Conservation (phyloP, 176 grass and related monocot genomes). For the Chloris gayana region DNA sequence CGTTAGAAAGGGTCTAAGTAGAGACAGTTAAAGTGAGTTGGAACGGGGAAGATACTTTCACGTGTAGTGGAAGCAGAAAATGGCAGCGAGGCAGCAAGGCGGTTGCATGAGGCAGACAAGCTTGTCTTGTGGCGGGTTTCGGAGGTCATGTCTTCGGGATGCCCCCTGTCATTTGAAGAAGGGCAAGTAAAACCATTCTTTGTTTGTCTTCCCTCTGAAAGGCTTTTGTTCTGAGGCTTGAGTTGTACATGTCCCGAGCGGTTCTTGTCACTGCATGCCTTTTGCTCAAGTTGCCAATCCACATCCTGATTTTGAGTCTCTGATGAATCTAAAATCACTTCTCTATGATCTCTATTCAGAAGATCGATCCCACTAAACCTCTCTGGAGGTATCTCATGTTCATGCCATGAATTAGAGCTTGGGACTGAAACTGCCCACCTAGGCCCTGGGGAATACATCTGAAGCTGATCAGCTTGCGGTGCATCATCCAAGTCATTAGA, state of each 20-base stretch:
- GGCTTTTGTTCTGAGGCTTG: conserved; percentile 12
- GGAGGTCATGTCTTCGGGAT: neutral
- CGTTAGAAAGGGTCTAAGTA: conserved; percentile 3
- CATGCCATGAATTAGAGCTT: conserved; percentile 39
- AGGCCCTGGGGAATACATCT: conserved; percentile 35
- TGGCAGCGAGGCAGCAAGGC: conserved; percentile 20
- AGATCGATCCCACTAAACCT: conserved; percentile 25
- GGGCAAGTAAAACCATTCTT: conserved; percentile 17
- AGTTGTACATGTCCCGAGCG: neutral
- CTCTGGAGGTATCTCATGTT: conserved; percentile 31
- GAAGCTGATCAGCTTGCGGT: conserved; percentile 16
- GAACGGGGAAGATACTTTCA: conserved; percentile 33
- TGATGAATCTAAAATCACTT: conserved; percentile 22
- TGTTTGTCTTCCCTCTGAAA: conserved; percentile 28
- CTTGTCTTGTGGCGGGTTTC: conserved; percentile 12
- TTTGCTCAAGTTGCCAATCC: conserved; percentile 14
- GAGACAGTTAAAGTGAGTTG: neutral
- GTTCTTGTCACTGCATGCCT: conserved; percentile 32
- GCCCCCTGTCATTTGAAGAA: neutral
- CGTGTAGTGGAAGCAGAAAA: conserved; percentile 5
- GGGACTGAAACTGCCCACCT: conserved; percentile 13
- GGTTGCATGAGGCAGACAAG: conserved; percentile 49
- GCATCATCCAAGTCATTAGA: conserved; percentile 20
- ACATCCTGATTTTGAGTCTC: conserved; percentile 36
- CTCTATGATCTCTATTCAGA: conserved; percentile 16